Evolutionary conservation across 139 green algal genomes (phyloP).

Genomic region (Chlorella ohadii): DNA sequence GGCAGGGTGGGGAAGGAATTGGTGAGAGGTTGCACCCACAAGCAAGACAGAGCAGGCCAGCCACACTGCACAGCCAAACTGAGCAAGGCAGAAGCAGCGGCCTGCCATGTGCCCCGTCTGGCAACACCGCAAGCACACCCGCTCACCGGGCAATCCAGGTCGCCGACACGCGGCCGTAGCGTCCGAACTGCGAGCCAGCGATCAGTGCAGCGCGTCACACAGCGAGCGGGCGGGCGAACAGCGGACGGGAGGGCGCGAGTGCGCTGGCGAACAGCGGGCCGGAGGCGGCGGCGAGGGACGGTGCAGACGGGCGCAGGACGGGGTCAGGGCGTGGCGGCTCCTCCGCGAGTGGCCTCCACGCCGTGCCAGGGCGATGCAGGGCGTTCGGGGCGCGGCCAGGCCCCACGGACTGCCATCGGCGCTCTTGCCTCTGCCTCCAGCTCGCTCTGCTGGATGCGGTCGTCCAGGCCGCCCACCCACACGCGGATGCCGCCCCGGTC

Average conservation of each 20-base stretch:
- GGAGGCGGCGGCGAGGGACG: not conserved
- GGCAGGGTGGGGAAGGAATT: no score
- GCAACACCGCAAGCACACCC: no score
- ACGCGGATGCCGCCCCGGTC: no score
- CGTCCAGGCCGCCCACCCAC: constrained; percentile 6
- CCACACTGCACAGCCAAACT: no score
- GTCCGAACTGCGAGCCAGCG: not conserved
- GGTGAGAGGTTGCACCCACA: no score
- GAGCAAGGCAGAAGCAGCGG: not conserved
- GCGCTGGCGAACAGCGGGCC: not conserved
- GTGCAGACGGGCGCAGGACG: not conserved
- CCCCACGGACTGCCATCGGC: not conserved
- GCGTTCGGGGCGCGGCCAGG: not conserved
- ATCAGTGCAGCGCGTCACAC: not conserved
- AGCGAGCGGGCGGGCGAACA: not conserved
- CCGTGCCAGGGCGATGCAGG: not conserved
- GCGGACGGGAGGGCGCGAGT: not conserved
- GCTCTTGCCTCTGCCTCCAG: constrained; percentile 23
- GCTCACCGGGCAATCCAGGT: constrained; percentile 7
- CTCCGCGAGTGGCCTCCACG: not conserved
- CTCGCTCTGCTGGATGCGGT: not conserved
- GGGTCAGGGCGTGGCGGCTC: not conserved
- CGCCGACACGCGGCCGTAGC: not conserved
- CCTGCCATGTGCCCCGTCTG: not conserved
- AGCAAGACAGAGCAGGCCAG: no score